Conservation (phyloP, 1,284 basidiomycete species). For the Tausonia pullulans region DNA sequence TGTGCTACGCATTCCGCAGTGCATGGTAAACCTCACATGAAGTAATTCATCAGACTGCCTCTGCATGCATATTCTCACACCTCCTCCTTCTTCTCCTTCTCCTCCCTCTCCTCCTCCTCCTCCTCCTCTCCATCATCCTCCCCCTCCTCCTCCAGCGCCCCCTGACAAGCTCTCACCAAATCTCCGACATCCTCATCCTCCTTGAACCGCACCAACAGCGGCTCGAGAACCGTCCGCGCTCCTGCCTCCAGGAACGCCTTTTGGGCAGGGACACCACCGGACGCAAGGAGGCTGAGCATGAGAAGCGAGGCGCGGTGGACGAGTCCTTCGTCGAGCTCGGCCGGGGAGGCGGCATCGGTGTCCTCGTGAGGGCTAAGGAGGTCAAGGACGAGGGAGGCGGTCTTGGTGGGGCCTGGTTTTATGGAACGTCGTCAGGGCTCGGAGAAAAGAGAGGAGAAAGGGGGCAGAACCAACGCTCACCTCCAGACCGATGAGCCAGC, state of each 20-base stretch:
- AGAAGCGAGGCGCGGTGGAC: conserved; percentile 65
- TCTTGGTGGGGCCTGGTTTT: conserved; percentile 23
- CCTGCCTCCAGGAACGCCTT: not conserved
- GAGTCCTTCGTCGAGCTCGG: conserved; percentile 37
- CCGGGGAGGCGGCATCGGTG: too few species aligned
- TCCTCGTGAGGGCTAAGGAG: conserved; percentile 33
- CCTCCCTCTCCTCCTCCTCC: too few species aligned
- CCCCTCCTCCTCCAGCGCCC: not conserved
- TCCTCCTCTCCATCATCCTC: not conserved
- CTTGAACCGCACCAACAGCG: not conserved
- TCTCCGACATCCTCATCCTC: not conserved
- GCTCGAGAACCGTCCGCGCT: not conserved
- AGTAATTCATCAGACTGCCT: too few species aligned
- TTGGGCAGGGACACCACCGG: not conserved
- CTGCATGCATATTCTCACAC: too few species aligned
- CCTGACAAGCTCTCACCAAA: not conserved
- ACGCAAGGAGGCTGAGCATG: conserved; percentile 49
- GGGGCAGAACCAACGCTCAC: conserved; percentile 52
- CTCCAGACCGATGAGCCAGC: conserved; percentile 26
- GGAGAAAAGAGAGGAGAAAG: conserved; percentile 23
- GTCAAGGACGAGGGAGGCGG: conserved; percentile 17
- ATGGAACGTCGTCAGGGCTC: conserved; percentile 24
- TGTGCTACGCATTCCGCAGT: too few species aligned
- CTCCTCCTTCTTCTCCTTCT: too few species aligned
- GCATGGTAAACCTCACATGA: too few species aligned